phyloP scores from a whole-genome alignment of 305 asterid species.

The Fraxinus sp. region DNA sequence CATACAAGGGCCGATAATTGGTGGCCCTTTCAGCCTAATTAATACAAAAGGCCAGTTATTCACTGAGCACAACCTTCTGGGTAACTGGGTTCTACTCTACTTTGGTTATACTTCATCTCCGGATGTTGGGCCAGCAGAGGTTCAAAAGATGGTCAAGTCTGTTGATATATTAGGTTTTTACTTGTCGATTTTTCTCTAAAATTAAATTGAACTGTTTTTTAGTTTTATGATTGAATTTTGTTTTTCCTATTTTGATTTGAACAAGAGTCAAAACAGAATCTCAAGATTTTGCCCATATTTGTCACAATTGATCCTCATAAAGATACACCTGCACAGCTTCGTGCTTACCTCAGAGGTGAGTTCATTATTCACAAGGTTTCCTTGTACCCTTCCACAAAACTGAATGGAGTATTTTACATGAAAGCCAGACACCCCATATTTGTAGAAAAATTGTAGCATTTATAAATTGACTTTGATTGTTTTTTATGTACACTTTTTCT shows the following conservation, averaged over 20 bases:
- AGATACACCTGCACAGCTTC: constrained; percentile 83
- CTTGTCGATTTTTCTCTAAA: constrained; percentile 22
- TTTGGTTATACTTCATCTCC: constrained; percentile 96
- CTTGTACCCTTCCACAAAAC: constrained; percentile 1
- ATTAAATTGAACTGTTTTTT: constrained; percentile 19
- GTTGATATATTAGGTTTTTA: constrained; percentile 58
- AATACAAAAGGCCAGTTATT: constrained; percentile 61
- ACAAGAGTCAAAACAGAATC: constrained; percentile 64
- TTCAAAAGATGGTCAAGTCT: constrained; percentile 77
- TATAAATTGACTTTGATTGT: neutral
- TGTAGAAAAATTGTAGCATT: neutral
- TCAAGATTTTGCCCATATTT: constrained; percentile 75
- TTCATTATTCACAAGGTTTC: constrained; percentile 9
- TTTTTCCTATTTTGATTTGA: constrained; percentile 24
- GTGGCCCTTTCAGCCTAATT: constrained; percentile 81
- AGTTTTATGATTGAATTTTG: constrained; percentile 27
- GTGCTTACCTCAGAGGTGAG: constrained; percentile 79
- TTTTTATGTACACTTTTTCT: neutral
- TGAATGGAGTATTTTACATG: neutral
- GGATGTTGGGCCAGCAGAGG: constrained; percentile 93
- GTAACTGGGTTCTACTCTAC: constrained; percentile 87
- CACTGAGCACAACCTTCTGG: constrained; percentile 71
- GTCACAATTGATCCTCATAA: constrained; percentile 97
- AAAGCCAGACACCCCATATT: neutral
- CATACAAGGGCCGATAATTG: constrained; percentile 78